Percentiles rank a stretch among this genome's conserved stretches.
Conservation (phyloP, 176 grass and related monocot species). For the Luzula sylvatica region DNA sequence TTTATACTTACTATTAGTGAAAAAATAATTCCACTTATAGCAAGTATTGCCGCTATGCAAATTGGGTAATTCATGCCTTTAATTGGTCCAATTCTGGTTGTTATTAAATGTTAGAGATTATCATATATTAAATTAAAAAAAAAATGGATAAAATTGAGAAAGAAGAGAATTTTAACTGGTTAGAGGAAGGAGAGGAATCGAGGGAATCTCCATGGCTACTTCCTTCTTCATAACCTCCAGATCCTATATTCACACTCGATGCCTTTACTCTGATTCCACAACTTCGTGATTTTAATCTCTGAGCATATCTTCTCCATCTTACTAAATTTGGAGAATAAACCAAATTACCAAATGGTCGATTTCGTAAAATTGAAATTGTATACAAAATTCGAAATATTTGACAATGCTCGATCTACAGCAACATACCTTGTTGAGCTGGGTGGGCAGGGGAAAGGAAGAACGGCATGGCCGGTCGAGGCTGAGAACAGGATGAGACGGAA, state of each 20-base stretch:
- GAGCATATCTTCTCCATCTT: slow-evolving; percentile 19
- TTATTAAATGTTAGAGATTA: too few relatives aligned
- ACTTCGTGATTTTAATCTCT: slow-evolving; percentile 22
- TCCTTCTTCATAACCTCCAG: slow-evolving; percentile 46
- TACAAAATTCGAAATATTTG: too few relatives aligned
- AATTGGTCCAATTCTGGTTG: slow-evolving; percentile 8
- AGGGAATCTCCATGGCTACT: slow-evolving; percentile 19
- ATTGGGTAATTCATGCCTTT: slow-evolving; percentile 35
- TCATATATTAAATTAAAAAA: too few relatives aligned
- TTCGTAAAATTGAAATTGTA: too few relatives aligned
- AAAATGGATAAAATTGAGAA: not conserved
- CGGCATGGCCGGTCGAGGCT: not conserved
- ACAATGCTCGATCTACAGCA: not conserved
- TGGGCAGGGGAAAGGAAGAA: not conserved
- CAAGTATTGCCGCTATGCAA: slow-evolving; percentile 42
- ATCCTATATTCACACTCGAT: slow-evolving; percentile 53
- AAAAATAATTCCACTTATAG: slow-evolving; percentile 42
- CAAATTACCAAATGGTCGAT: not conserved
- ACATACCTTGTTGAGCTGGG: not conserved
- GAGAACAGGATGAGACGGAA: not conserved
- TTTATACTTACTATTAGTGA: slow-evolving; percentile 56
- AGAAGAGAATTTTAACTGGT: slow-evolving; percentile 19
- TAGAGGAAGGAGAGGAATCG: slow-evolving; percentile 31
- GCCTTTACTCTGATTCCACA: slow-evolving; percentile 43
- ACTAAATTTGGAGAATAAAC: slow-evolving; percentile 22